Evolutionary conservation across 306 rosid genomes (phyloP), one percentile per base, ranked within the genome.

Genomic region (Medicago lupulina): DNA sequence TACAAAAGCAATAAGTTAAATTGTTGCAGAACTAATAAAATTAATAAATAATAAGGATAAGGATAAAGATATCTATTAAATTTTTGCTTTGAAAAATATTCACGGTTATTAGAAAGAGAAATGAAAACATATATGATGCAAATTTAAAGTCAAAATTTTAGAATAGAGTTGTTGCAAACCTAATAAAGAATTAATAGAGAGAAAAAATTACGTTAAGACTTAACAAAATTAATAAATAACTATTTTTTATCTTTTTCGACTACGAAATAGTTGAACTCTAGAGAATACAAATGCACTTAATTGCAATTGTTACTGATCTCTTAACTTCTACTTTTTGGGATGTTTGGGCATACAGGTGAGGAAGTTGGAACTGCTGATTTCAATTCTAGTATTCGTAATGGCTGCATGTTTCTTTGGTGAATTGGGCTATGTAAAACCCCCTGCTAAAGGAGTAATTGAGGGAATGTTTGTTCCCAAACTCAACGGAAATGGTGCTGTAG

Each of bases 321-420:
- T 11, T 44, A 15, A 50, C 16, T 11, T 15, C 6, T 15, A n/a
- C 40, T 2, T 39, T 9, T 17, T 46, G 51, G 6, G 16, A 43
- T 43, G 14, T 0, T 43, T 41, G 63, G 63, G 17, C 6, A 7
- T 67, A 67, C 80, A 93, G 97, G 69, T 85, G 4, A 76, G 98
- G 76, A 91, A 93, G 90, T 78, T 91, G 77, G 98, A 93, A 77
- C 9, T 91, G 80, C 49, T 91, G 23, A 91, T 91, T 84, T 70
- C 92, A 63, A 53, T 65, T 0, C 59, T 85, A 46, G 90, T 94
- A 3, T 92, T 90, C 59, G 31, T 85, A 54, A 87, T 94, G 95
- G 98, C 91, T 1, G 97, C 85, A 25, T 94, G 98, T 66, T 94
- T 94, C 89, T 92, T 92, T 60, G 97, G 87, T 8, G 97, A 92